Percentiles rank a stretch among this genome's conserved stretches.
Conservation (phyloP, 2,329 filamentous ascomycete species). For the Fusarium odoratissimum region DNA sequence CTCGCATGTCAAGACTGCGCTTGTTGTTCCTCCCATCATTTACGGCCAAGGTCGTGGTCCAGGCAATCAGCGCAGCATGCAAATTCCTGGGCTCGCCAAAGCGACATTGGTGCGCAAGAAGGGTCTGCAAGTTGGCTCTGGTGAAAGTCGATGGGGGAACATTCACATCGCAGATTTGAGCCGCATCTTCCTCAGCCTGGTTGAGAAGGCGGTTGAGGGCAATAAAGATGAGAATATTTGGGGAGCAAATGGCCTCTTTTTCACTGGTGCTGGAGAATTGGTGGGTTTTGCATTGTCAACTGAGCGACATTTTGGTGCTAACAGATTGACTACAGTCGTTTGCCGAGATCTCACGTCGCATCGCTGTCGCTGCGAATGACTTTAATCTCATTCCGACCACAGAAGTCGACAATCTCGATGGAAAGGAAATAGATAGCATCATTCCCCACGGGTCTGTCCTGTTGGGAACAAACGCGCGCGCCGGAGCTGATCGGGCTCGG, state of each 20-base stretch:
- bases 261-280: conserved; percentile 46
- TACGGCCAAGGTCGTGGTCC: conserved; percentile 54
- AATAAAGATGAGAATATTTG: conserved; percentile 43
- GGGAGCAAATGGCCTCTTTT: conserved; percentile 53
- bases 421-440: conserved; percentile 57
- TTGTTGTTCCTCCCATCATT: conserved; percentile 52
- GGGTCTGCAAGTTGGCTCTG: conserved; percentile 49
- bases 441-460: conserved; percentile 58
- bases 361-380: conserved; percentile 39
- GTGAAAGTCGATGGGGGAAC: conserved; percentile 50
- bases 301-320: background rate
- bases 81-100: conserved; percentile 48
- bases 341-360: conserved; percentile 44
- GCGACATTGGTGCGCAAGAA: conserved; percentile 45
- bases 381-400: conserved; percentile 37
- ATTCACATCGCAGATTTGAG: conserved; percentile 51
- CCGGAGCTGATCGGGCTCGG: conserved; percentile 60
- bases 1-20: conserved; percentile 46
- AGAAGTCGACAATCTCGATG: conserved; percentile 41
- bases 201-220: conserved; percentile 47
- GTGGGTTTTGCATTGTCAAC: conserved; percentile 28
- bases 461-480: conserved; percentile 68
- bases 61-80: conserved; percentile 53
- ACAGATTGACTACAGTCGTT: conserved; percentile 35
- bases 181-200: conserved; percentile 44